Conservation (phyloP, 306 rosid species). For the Betula pendula region DNA sequence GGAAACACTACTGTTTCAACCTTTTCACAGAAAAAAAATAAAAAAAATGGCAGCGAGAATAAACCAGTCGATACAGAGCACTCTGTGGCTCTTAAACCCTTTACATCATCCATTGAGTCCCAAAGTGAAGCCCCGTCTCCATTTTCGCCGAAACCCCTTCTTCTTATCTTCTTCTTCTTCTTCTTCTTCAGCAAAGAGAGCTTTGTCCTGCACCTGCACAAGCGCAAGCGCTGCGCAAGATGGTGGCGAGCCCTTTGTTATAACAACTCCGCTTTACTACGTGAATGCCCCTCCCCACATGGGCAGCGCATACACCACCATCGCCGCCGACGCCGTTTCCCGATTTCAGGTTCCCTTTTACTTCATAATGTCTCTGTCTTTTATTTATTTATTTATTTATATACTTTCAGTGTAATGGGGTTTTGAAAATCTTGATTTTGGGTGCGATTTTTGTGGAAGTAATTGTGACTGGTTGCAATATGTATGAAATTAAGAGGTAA, state of each 20-base stretch:
- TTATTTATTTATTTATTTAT: not conserved
- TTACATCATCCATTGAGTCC: constrained; percentile 39
- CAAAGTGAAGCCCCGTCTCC: constrained; percentile 45
- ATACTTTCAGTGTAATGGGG: not conserved
- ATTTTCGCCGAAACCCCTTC: constrained; percentile 28
- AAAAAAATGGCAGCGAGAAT: constrained; percentile 65
- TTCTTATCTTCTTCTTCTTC: constrained; percentile 13
- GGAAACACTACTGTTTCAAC: not conserved
- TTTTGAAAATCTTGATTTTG: constrained; percentile 9
- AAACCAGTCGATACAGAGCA: constrained; percentile 53
- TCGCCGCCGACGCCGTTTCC: constrained; percentile 94
- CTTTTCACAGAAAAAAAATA: too few relatives aligned
- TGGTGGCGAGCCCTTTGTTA: constrained; percentile 56
- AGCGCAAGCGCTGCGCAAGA: constrained; percentile 5
- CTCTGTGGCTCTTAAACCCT: constrained; percentile 54
- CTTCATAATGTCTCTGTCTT: not conserved
- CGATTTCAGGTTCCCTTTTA: constrained; percentile 73
- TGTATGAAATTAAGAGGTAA: not conserved
- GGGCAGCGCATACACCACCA: constrained; percentile 99
- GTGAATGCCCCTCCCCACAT: constrained; percentile 98
- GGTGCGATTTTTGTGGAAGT: not conserved
- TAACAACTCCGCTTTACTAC: constrained; percentile 95
- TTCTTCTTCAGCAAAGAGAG: constrained; percentile 27
- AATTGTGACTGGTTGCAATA: not conserved
- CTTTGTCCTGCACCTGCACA: constrained; percentile 48